Conservation (phyloP, 768 basidiomycete species). For the Coprinopsis marcescibilis region DNA sequence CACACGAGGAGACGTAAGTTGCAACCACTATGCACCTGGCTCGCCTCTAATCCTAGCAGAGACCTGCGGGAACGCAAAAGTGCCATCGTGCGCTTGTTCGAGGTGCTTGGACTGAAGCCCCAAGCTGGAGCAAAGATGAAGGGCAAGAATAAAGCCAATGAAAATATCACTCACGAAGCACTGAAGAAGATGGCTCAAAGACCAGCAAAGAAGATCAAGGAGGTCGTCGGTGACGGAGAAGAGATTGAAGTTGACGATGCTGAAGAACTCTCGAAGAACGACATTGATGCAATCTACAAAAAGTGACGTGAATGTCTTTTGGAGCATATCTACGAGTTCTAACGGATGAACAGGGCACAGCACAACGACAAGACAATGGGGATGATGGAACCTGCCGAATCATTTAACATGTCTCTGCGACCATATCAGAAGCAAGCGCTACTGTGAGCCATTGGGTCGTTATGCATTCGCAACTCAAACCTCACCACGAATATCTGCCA, state of each 20-base stretch:
- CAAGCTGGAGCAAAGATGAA: slow-evolving; percentile 36
- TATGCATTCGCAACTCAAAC: not conserved
- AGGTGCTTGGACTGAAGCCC: slow-evolving; percentile 66
- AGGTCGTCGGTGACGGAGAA: slow-evolving; percentile 76
- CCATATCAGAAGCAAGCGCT: slow-evolving; percentile 95
- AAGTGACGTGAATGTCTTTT: slow-evolving; percentile 42
- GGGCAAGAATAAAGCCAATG: slow-evolving; percentile 26
- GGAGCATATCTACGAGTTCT: not conserved
- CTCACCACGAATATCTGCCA: slow-evolving; percentile 25
- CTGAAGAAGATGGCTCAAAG: slow-evolving; percentile 35
- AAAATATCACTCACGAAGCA: slow-evolving; percentile 32
- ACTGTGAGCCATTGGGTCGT: slow-evolving; percentile 35
- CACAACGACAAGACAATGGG: slow-evolving; percentile 68
- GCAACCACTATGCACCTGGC: not conserved
- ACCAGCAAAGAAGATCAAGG: slow-evolving; percentile 43
- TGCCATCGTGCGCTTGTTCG: slow-evolving; percentile 68
- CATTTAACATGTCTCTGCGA: slow-evolving; percentile 71
- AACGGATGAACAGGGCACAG: slow-evolving; percentile 59
- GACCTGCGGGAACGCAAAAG: slow-evolving; percentile 74
- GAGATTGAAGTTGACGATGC: slow-evolving; percentile 81
- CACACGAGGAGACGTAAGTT: slow-evolving; percentile 59
- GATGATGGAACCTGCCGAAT: slow-evolving; percentile 75
- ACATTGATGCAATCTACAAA: slow-evolving; percentile 79
- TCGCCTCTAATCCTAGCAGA: slow-evolving; percentile 17
- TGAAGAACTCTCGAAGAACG: slow-evolving; percentile 76